Base-by-base conservation (phyloP, 116 monocot species). In the Dioscorea cayenensis region DNA sequence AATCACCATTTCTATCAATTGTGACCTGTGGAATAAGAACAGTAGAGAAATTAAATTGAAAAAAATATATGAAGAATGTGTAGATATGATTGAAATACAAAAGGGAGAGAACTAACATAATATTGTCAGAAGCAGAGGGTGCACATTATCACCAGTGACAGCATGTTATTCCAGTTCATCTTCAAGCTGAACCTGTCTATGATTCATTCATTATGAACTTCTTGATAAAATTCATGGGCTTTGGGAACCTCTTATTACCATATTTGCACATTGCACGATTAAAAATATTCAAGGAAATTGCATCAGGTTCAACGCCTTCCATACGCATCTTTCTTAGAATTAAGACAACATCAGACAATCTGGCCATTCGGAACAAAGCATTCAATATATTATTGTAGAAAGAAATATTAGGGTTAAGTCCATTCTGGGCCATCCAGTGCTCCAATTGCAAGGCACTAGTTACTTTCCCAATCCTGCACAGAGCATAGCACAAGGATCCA, bases 271-370 rank as follows among this genome's bases (percentile, higher is more conserved):
- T 66, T 62, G 75, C 74, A 48, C 63, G 59, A 9, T 75, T 68
- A 0, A 87, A 72, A 66, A 82, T 66, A 43, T 66, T 77, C 18
- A 60, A 49, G 6, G 83, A 87, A 71, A 80, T 65, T 22, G 59
- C 77, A 80, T 87, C 78, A 32, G 75, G 77, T 64, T 76, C 73
- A 73, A 76, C 32, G 29, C 83, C 83, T 49, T 70, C 70, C 37
- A 74, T 71, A 22, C 75, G 75, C 87, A 87, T 87, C 65, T 80
- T 77, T 27, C 17, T 60, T 61, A 87, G 32, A 74, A 83, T 23
- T 25, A 72, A 43, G 22, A 71, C 75, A 20, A 76, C 78, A 72
- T 87, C 78, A 77, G 71, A 75, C 23, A 78, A 58, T 38, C 27
- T 83, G 32, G 67, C 49, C 38, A n/a, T 61, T 69, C 67, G 51